A percentile compares a stretch with the other conserved stretches of the same genome.
These are phyloP conservation scores for Sporisorium scitamineum DNA, from an alignment of 1,284 basidiomycete species.

Conservation along the genomic window DNA sequence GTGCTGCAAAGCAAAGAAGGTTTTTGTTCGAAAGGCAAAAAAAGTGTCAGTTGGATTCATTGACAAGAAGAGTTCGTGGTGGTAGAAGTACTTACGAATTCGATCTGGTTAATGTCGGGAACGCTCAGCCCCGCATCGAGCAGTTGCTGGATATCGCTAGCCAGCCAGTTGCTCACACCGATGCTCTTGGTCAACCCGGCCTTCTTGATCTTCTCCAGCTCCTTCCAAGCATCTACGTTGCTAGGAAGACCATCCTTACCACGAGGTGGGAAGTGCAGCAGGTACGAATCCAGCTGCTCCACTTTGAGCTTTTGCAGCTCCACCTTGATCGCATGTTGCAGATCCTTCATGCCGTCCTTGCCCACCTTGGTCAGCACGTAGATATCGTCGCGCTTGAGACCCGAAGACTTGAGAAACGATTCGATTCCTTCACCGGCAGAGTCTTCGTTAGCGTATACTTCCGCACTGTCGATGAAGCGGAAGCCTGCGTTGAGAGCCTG, in stretches of 20 bases:
- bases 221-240: conserved; percentile 58
- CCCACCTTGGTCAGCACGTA: conserved; percentile 50
- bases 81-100: conserved; percentile 39
- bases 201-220: conserved; percentile 53
- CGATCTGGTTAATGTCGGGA: conserved; percentile 62
- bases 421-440: conserved; percentile 42
- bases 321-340: conserved; percentile 36
- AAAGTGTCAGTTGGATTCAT: background rate
- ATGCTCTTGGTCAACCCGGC: conserved; percentile 51
- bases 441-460: conserved; percentile 52
- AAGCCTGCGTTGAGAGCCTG: conserved; percentile 50
- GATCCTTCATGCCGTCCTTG: conserved; percentile 33
- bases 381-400: conserved; percentile 34
- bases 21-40: background rate
- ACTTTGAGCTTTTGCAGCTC: conserved; percentile 44
- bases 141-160: conserved; percentile 53
- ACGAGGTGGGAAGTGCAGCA: conserved; percentile 56
- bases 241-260: conserved; percentile 48
- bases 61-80: background rate
- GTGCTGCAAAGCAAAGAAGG: conserved; percentile 15
- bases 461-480: conserved; percentile 47
- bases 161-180: conserved; percentile 57
- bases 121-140: conserved; percentile 47
- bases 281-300: conserved; percentile 46
- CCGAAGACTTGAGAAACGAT: conserved; percentile 27